These are phyloP conservation scores for Wickerhamia fluorescens DNA, from an alignment of 805 yeast genomes.

Conservation along the genomic window DNA sequence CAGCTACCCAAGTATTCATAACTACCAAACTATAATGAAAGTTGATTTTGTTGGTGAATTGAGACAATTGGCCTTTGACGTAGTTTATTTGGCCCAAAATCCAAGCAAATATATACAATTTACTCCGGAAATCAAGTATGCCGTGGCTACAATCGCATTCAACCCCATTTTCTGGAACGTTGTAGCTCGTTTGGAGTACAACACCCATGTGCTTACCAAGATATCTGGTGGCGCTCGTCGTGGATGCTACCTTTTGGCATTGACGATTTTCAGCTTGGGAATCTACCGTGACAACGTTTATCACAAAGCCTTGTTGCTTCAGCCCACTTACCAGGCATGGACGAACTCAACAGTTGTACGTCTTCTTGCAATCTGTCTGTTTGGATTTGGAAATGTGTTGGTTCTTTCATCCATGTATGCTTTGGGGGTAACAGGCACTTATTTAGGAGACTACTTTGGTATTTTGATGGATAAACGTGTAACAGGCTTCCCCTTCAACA, in stretches of 20 bases:
- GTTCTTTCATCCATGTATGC: constrained; percentile 85
- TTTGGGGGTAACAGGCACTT: constrained; percentile 93
- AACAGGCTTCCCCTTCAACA: constrained; percentile 87
- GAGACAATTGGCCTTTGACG: constrained; percentile 7
- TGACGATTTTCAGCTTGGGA: constrained; percentile 80
- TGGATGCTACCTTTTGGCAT: constrained; percentile 84
- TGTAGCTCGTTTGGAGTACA: constrained; percentile 82
- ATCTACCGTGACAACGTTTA: constrained; percentile 70
- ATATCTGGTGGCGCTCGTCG: constrained; percentile 55
- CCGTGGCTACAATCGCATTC: constrained; percentile 68
- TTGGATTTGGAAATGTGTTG: constrained; percentile 69
- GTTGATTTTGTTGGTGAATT: constrained; percentile 5
- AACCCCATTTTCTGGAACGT: constrained; percentile 96
- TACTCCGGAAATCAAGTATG: constrained; percentile 19
- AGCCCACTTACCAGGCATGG: constrained; percentile 57
- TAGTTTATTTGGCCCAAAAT: constrained; percentile 13
- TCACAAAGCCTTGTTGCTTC: constrained; percentile 63
- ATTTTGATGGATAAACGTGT: constrained; percentile 88
- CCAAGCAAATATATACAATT: constrained; percentile 15
- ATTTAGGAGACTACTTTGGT: constrained; percentile 95
- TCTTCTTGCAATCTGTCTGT: constrained; percentile 46
- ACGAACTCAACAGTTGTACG: constrained; percentile 31
- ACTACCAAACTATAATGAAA: neutral
- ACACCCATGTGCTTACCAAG: constrained; percentile 68
- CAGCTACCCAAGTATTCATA: too few relatives aligned